Evolutionary conservation across 2,329 filamentous ascomycete species (phyloP).

Genomic region (Nigrograna mackinnonii): DNA sequence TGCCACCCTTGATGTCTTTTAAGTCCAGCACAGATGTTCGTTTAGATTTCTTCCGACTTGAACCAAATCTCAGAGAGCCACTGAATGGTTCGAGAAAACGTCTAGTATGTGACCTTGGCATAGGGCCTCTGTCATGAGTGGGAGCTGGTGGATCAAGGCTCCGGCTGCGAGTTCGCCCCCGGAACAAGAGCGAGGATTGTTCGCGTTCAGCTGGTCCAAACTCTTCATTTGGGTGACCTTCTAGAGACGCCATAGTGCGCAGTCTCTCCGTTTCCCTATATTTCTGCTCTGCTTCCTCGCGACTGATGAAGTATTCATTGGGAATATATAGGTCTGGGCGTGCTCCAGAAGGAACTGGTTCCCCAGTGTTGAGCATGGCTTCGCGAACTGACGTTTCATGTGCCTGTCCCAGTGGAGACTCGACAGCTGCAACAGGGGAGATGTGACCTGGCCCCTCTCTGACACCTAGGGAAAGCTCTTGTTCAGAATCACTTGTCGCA

Average conservation of each 20-base stretch:
- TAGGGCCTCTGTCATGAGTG: not conserved
- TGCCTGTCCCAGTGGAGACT: not conserved
- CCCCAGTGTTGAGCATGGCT: not conserved
- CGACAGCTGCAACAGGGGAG: not conserved
- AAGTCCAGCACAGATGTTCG: not conserved
- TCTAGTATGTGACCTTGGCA: not conserved
- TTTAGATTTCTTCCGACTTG: not conserved
- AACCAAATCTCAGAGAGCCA: too few relatives aligned
- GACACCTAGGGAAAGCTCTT: not conserved
- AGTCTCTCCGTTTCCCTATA: not conserved
- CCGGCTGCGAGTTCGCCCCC: not conserved
- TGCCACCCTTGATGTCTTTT: slow-evolving; percentile 1
- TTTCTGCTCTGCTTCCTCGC: not conserved
- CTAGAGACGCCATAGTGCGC: slow-evolving; percentile 1
- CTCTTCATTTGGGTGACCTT: not conserved
- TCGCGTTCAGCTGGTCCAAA: not conserved
- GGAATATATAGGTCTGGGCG: not conserved
- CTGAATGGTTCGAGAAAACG: slow-evolving; percentile 1
- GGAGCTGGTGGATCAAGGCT: not conserved
- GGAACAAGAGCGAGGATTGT: not conserved
- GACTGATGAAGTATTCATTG: slow-evolving; percentile 1
- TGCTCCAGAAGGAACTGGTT: not conserved
- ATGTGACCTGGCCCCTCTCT: slow-evolving; percentile 1
- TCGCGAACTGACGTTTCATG: not conserved
- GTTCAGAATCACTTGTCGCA: too few relatives aligned